Percentiles rank a stretch among this genome's conserved stretches.
phyloP scores from a whole-genome alignment of 1,284 basidiomycete species.

The Singerocomus rubriflavus region DNA sequence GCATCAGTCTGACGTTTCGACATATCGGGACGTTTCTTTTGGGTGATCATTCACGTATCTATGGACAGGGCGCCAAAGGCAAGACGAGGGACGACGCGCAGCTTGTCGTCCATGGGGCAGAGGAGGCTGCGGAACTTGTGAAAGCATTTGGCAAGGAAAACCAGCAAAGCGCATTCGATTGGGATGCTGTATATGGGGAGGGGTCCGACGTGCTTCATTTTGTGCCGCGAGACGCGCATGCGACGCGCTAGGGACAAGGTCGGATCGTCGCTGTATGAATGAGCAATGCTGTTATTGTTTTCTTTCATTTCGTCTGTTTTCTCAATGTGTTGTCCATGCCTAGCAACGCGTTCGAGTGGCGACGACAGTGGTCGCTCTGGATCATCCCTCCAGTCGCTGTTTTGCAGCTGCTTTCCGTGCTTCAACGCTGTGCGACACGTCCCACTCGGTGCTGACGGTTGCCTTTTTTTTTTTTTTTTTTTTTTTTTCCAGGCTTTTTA shows the following conservation, averaged over 20 bases:
- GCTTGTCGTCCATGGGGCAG: slow-evolving; percentile 47
- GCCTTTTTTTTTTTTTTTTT: too few species aligned
- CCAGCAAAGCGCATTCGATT: slow-evolving; percentile 61
- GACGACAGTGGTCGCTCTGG: too few species aligned
- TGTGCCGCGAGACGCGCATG: slow-evolving; percentile 19
- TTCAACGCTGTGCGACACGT: neutral
- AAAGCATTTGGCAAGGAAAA: slow-evolving; percentile 70
- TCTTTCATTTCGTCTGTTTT: slow-evolving; percentile 9
- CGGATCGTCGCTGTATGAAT: slow-evolving; percentile 19
- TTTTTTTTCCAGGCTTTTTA: slow-evolving; percentile 5
- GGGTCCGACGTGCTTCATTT: slow-evolving; percentile 72
- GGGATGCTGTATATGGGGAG: slow-evolving; percentile 58
- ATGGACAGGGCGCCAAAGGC: slow-evolving; percentile 62
- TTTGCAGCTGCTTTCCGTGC: slow-evolving; percentile 8
- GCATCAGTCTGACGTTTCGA: slow-evolving; percentile 76
- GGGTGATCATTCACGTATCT: slow-evolving; percentile 49
- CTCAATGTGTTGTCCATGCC: slow-evolving; percentile 16
- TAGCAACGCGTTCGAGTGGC: slow-evolving; percentile 26
- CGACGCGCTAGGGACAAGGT: slow-evolving; percentile 17
- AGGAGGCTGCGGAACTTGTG: slow-evolving; percentile 51
- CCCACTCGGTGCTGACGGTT: slow-evolving; percentile 14
- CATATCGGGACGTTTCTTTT: slow-evolving; percentile 71
- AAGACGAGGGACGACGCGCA: slow-evolving; percentile 53
- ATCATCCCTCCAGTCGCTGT: too few species aligned
- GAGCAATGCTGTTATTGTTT: slow-evolving; percentile 23